phyloP scores from a whole-genome alignment of 2,329 filamentous ascomycete species.

The Tolypocladium nubicola region DNA sequence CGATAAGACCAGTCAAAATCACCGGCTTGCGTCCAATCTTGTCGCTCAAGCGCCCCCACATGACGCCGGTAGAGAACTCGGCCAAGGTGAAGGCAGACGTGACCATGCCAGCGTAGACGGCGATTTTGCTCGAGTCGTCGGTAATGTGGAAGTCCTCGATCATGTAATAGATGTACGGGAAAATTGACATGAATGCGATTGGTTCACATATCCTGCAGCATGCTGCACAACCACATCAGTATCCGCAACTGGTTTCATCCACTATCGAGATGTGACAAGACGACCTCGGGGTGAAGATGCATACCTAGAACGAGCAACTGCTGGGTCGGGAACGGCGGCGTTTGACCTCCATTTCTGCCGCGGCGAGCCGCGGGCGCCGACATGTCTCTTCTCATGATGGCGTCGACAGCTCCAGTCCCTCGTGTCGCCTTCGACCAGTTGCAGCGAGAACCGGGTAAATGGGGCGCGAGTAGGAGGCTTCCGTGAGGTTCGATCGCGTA shows the following conservation, averaged over 20 bases:
- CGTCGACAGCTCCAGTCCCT: not conserved
- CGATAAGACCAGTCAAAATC: conserved; percentile 76
- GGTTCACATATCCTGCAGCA: conserved; percentile 95
- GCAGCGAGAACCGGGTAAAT: not conserved
- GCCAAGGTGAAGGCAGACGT: conserved; percentile 94
- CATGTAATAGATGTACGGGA: conserved; percentile 98
- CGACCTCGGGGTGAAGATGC: conserved; percentile 8
- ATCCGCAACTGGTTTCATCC: not conserved
- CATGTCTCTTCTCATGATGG: conserved; percentile 18
- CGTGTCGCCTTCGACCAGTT: not conserved
- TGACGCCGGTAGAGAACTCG: conserved; percentile 83
- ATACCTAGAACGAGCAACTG: conserved; percentile 45
- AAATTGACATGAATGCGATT: conserved; percentile 99
- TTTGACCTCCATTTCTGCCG: conserved; percentile 10
- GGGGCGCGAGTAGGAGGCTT: not conserved
- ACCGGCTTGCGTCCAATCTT: conserved; percentile 87
- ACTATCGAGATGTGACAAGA: not conserved
- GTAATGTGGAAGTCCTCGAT: conserved; percentile 83
- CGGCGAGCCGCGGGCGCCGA: conserved; percentile 12
- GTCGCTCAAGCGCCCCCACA: conserved; percentile 92
- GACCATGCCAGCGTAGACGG: conserved; percentile 89
- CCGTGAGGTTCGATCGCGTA: not conserved
- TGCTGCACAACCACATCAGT: conserved; percentile 37
- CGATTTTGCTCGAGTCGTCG: conserved; percentile 66
- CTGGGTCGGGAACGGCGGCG: conserved; percentile 25